phyloP scores from a whole-genome alignment of 495 filamentous ascomycete species.

The Hypoxylon perforatum region DNA sequence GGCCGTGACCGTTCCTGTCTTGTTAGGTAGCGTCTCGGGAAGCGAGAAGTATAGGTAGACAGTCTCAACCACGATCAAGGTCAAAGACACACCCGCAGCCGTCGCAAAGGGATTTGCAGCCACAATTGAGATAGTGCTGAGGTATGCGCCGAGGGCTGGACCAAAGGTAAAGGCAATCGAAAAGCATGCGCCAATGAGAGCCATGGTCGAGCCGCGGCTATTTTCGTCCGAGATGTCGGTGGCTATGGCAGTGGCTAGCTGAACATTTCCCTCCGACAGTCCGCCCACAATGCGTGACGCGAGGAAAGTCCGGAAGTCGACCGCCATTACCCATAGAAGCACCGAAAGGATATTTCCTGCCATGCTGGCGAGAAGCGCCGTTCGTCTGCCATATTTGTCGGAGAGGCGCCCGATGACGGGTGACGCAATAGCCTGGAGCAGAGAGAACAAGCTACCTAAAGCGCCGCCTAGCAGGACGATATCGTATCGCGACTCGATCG shows the following conservation, averaged over 20 bases:
- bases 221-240: conserved; percentile 91
- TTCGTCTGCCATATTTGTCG: conserved; percentile 88
- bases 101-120: conserved; percentile 92
- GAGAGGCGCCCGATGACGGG: conserved; percentile 90
- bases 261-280: conserved; percentile 95
- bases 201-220: conserved; percentile 89
- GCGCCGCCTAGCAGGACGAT: conserved; percentile 96
- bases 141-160: conserved; percentile 86
- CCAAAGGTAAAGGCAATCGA: conserved; percentile 97
- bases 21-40: conserved; percentile 84
- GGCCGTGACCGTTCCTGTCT: conserved; percentile 45
- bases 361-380: conserved; percentile 92
- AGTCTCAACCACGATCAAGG: conserved; percentile 86
- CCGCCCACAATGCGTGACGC: conserved; percentile 92
- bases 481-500: conserved; percentile 96
- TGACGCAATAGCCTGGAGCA: conserved; percentile 92
- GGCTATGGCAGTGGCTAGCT: conserved; percentile 95
- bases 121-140: conserved; percentile 78
- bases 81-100: conserved; percentile 84
- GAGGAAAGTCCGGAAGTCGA: conserved; percentile 94
- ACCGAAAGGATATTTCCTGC: conserved; percentile 92
- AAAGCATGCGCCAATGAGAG: conserved; percentile 95
- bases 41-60: conserved; percentile 86
- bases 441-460: conserved; percentile 89
- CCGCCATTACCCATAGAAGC: conserved; percentile 90